Base-by-base conservation (phyloP, 169 alveolate species). In the Perkinsus olseni region DNA sequence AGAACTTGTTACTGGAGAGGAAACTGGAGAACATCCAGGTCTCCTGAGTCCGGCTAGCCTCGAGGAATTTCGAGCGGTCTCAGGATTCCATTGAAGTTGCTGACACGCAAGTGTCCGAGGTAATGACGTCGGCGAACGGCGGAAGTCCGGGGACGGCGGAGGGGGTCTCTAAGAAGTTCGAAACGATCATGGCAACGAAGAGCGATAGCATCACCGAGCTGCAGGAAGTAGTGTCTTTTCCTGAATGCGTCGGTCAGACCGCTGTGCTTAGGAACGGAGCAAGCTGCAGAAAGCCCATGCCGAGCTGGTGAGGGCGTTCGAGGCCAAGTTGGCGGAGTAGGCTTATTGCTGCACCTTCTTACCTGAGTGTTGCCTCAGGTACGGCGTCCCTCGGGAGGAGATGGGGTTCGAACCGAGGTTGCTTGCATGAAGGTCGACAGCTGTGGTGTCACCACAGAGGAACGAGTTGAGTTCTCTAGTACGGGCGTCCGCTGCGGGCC, bases 1-100 rank as follows among this genome's bases (percentile, higher is more conserved):
- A 94, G 91, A 94, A 94, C 91, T 48, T 94, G 50, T 38, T 94
- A 45, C 92, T 94, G 34, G 95, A 94, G 90, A 94, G 91, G 91
- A 94, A 94, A 39, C 8, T 93, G 48, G 62, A 93, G 92, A 62
- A 62, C 34, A 13, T 62, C 36, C 82, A 62, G 82, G 82, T 62
- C n/a, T n/a, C n/a, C n/a, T n/a, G n/a, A n/a, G n/a, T 62, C 82
- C 37, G 82, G 1, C 82, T 62, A n/a, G n/a, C 31, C 82, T 28
- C 31, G 92, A 74, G 21, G 50, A 40, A 40, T 40, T 40, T 11
- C n/a, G n/a, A 40, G 11, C 50, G 3, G 13, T 82, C 51, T 20
- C 74, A 93, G 94, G 94, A 93, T 28, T 92, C 94, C 51, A 39
- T 38, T 39, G 94, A 93, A 74, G 91, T 93, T 28, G 94, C 94